Conservation (phyloP, 441 rosid genomes). For the Eugenia klotzschiana region DNA sequence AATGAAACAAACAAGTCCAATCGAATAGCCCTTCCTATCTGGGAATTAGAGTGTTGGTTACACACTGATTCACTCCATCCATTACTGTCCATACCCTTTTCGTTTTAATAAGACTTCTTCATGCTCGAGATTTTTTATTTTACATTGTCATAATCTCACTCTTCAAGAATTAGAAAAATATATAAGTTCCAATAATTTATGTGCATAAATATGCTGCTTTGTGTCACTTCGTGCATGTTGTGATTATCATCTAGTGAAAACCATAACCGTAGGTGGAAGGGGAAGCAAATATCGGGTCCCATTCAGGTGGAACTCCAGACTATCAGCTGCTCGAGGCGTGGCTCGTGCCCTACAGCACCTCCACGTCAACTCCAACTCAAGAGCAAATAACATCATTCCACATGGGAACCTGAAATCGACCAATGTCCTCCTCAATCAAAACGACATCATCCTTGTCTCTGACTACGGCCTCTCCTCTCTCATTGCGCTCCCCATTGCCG, state of each 20-base stretch:
- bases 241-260: not conserved
- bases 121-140: not conserved
- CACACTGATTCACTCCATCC: not conserved
- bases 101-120: not conserved
- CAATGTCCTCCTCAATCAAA: slow-evolving; percentile 33
- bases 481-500: slow-evolving; percentile 25
- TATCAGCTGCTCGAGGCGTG: slow-evolving; percentile 28
- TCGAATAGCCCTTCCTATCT: not conserved
- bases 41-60: not conserved
- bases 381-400: slow-evolving; percentile 7
- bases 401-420: slow-evolving; percentile 50
- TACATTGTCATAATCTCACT: not conserved
- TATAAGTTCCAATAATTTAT: not conserved
- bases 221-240: not conserved
- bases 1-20: not conserved
- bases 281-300: slow-evolving; percentile 22
- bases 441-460: slow-evolving; percentile 24
- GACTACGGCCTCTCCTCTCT: slow-evolving; percentile 33
- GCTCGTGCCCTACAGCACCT: slow-evolving; percentile 41
- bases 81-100: not conserved
- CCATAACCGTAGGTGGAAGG: slow-evolving; percentile 17
- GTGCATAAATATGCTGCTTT: not conserved
- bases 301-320: slow-evolving; percentile 34
- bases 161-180: not conserved
- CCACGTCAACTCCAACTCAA: slow-evolving; percentile 16